Evolutionary conservation across 2,329 filamentous ascomycete genomes (phyloP), one percentile per base, ranked within the genome.

Genomic region (Xylariaceae sp.): DNA sequence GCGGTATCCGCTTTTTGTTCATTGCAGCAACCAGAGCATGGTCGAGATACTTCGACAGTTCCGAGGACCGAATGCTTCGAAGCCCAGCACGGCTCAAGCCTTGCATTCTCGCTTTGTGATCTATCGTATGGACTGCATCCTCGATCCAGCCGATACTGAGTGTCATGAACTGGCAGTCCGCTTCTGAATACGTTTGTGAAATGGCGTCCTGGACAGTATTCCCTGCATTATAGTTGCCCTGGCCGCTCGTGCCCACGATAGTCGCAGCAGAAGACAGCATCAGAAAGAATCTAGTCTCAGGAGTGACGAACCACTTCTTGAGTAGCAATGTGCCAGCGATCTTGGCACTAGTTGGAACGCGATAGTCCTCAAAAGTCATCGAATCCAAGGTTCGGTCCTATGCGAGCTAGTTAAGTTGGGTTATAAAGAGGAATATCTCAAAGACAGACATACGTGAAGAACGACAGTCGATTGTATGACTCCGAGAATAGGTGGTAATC

Each of bases 221-320:
- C 6, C 52, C 57, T 2, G 54, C 58, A 16, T 55, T 55, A 39
- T 62, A 59, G 19, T 55, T 58, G 12, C 49, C 53, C 31, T 57
- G 52, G 13, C 50, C 54, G 9, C 48, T 43, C 5, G 53, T 40
- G 5, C 59, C 59, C 12, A 50, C 42, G 28, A 56, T 51, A 11
- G 13, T 38, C 5, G 13, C 13, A 38, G 34, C 16, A 13, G 34
- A 38, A 5, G 34, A 38, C 34, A 38, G 16, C 34, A 38, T 38
- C 9, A 38, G 5, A 9, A 38, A 38, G 34, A 38, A 38, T 38
- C 16, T 38, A 5, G 16, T 14, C 5, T 38, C 34, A 5, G 34
- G 34, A 16, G 34, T 5, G 5, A 13, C 34, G 4, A 38, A 38
- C 52, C 44, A 6, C 40, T 28, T 41, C 31, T 53, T 18, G 13